phyloP scores from a whole-genome alignment of 208 protist species.

The Trypanosoma grayi region DNA sequence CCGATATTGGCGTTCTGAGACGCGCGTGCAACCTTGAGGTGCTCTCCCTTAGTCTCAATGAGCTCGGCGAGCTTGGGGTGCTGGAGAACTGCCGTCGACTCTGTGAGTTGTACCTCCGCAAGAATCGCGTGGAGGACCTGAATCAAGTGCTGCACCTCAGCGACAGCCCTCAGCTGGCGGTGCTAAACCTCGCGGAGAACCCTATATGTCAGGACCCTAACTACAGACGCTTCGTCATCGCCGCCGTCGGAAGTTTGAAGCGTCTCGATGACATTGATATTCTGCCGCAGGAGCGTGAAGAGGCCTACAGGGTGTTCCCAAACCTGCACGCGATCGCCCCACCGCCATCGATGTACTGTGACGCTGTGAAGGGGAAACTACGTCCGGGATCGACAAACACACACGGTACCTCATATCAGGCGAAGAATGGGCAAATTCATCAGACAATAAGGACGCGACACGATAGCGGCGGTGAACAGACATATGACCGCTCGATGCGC shows the following conservation, averaged over 20 bases:
- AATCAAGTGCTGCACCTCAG: constrained; percentile 87
- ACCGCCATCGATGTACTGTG: constrained; percentile 70
- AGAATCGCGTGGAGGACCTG: constrained; percentile 82
- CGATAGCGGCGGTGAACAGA: neutral
- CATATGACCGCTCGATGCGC: neutral
- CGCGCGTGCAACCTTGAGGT: constrained; percentile 71
- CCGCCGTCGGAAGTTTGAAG: constrained; percentile 65
- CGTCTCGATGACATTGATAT: constrained; percentile 76
- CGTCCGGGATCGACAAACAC: constrained; percentile 14
- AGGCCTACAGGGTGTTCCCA: constrained; percentile 69
- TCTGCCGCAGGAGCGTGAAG: constrained; percentile 57
- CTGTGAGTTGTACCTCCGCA: constrained; percentile 80
- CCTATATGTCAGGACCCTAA: constrained; percentile 82
- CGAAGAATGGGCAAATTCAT: constrained; percentile 2
- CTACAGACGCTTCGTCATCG: constrained; percentile 89
- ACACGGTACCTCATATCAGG: no score
- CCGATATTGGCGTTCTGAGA: constrained; percentile 81
- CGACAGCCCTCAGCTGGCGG: constrained; percentile 55
- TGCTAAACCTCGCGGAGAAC: constrained; percentile 83
- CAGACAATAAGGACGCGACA: neutral
- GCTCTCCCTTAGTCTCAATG: constrained; percentile 85
- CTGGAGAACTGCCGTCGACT: constrained; percentile 66
- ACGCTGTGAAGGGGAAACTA: constrained; percentile 38
- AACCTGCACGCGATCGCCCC: constrained; percentile 72
- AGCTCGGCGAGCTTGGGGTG: constrained; percentile 72